A percentile compares a stretch with the other conserved stretches of the same genome.
Conservation (phyloP, 2,329 filamentous ascomycete species). For the Phialophora expanda region DNA sequence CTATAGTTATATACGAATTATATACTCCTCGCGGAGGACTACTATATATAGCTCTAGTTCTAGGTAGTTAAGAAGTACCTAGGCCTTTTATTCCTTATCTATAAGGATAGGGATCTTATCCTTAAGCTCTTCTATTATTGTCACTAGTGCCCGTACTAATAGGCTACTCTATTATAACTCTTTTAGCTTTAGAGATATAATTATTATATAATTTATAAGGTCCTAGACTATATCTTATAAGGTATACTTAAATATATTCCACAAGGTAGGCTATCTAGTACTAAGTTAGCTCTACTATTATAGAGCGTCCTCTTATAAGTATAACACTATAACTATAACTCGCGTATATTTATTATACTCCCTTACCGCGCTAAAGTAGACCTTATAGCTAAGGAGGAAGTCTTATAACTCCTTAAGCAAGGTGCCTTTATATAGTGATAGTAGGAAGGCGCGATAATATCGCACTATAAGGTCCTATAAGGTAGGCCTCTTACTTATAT, state of each 20-base stretch:
- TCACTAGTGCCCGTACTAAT: not conserved
- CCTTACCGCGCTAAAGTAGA: not conserved
- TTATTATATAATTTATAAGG: too few species aligned
- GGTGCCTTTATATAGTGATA: not conserved
- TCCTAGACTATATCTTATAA: too few species aligned
- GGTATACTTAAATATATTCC: too few species aligned
- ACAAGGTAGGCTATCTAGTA: too few species aligned
- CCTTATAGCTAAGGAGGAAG: not conserved
- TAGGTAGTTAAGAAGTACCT: not conserved
- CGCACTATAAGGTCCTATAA: not conserved
- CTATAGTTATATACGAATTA: not conserved
- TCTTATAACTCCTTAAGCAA: not conserved
- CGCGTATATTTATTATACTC: not conserved
- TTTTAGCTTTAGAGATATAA: slow-evolving; percentile 1
- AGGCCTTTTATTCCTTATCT: slow-evolving; percentile 2
- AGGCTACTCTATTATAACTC: not conserved
- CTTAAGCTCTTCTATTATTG: not conserved
- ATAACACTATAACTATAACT: not conserved
- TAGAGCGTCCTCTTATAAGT: too few species aligned
- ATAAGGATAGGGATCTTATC: not conserved
- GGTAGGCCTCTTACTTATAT: slow-evolving; percentile 1
- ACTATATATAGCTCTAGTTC: not conserved
- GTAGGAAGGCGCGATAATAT: not conserved
- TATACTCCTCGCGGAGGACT: not conserved
- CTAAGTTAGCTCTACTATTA: too few species aligned